Percentiles rank a stretch among this genome's conserved stretches.
Evolutionary conservation across 805 yeast genomes (phyloP).

Genomic region (Candida anglica): DNA sequence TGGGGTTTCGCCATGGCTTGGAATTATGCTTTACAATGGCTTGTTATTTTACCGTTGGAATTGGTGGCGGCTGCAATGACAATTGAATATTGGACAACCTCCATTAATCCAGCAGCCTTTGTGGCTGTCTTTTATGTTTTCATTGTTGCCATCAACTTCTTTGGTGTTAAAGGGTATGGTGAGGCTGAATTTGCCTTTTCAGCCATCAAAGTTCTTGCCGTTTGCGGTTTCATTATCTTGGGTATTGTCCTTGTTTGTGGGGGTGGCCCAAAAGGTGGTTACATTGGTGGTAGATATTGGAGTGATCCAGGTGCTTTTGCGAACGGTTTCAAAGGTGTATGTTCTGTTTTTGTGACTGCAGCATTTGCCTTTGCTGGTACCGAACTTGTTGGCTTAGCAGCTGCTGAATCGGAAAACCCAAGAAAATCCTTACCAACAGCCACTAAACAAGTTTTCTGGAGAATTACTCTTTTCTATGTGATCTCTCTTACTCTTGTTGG

Average conservation of each 20-base stretch:
- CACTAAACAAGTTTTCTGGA: constrained; percentile 40
- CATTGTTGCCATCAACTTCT: constrained; percentile 41
- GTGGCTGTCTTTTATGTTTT: constrained; percentile 50
- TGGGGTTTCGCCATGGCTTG: constrained; percentile 64
- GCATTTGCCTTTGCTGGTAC: constrained; percentile 41
- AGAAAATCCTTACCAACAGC: constrained; percentile 35
- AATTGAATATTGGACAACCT: constrained; percentile 50
- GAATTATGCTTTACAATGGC: constrained; percentile 50
- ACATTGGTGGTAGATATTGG: constrained; percentile 50
- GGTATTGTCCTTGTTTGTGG: constrained; percentile 40
- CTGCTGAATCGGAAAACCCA: constrained; percentile 38
- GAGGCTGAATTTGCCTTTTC: constrained; percentile 67
- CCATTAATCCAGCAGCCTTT: constrained; percentile 58
- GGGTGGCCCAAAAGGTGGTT: constrained; percentile 48
- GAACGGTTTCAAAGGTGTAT: constrained; percentile 41
- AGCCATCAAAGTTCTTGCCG: constrained; percentile 57
- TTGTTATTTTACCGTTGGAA: constrained; percentile 54
- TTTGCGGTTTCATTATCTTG: constrained; percentile 52
- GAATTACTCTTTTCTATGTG: constrained; percentile 39
- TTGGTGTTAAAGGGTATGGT: constrained; percentile 57
- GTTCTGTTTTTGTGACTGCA: constrained; percentile 37
- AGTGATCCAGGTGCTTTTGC: constrained; percentile 54
- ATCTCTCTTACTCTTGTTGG: constrained; percentile 46
- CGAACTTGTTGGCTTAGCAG: constrained; percentile 38
- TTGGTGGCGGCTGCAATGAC: constrained; percentile 59